phyloP scores from a whole-genome alignment of 352 stramenopile species.

The Pythium phragmitis region DNA sequence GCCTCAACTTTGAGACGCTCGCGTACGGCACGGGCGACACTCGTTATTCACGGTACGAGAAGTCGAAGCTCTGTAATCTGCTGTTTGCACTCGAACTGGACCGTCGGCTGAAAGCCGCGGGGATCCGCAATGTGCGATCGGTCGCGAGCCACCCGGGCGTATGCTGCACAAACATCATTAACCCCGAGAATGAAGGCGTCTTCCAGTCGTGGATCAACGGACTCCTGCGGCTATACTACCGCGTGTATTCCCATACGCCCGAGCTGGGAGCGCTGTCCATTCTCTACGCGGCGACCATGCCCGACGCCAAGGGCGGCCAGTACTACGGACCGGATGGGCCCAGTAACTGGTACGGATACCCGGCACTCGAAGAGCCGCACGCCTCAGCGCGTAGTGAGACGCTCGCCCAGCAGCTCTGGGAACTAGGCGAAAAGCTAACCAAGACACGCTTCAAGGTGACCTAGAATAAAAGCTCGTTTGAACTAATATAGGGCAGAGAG shows the following conservation, averaged over 20 bases:
- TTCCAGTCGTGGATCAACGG: conserved; percentile 12
- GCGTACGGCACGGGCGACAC: conserved; percentile 25
- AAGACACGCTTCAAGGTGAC: conserved; percentile 21
- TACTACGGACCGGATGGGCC: conserved; percentile 14
- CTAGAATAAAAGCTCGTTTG: conserved; percentile 7
- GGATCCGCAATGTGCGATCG: conserved; percentile 33
- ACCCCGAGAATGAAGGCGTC: conserved; percentile 32
- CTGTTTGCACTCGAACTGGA: conserved; percentile 55
- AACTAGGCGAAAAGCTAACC: conserved; percentile 21
- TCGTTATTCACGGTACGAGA: conserved; percentile 32
- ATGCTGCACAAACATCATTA: conserved; percentile 11
- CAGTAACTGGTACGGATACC: conserved; percentile 12
- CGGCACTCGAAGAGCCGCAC: conserved; percentile 5
- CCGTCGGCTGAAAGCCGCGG: conserved; percentile 29
- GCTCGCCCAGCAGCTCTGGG: conserved; percentile 23
- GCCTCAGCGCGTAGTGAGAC: not conserved
- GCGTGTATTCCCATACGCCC: not conserved
- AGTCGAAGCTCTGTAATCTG: conserved; percentile 50
- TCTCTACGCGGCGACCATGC: conserved; percentile 15
- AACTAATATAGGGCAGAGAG: too few species aligned
- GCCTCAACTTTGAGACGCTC: conserved; percentile 32
- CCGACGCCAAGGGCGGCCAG: conserved; percentile 2
- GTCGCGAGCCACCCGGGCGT: conserved; percentile 26
- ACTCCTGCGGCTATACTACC: conserved; percentile 2
- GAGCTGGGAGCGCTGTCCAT: conserved; percentile 19